Conservation (phyloP, 371 early-diverging fungal genomes). For the Apophysomyces variabilis region DNA sequence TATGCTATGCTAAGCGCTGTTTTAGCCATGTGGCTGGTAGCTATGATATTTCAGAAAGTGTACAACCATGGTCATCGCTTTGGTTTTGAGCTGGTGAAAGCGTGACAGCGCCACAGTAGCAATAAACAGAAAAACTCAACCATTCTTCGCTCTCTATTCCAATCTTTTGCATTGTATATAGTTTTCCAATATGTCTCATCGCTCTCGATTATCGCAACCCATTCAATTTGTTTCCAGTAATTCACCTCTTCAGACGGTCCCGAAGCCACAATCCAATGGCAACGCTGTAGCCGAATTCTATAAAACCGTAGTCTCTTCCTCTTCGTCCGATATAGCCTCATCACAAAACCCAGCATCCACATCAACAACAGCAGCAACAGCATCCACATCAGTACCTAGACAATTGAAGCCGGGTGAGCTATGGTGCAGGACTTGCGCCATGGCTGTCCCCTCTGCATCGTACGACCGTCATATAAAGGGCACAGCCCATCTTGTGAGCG, state of each 20-base stretch:
- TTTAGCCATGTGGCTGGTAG: constrained; percentile 23
- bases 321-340: neutral
- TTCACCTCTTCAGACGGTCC: neutral
- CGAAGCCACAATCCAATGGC: constrained; percentile 5
- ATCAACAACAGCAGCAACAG: neutral
- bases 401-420: neutral
- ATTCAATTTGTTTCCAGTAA: neutral
- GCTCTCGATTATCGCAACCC: neutral
- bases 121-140: neutral
- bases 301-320: neutral
- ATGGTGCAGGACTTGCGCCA: constrained; percentile 34
- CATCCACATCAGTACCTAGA: no score
- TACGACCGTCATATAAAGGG: constrained; percentile 33
- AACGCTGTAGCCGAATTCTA: constrained; percentile 13
- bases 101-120: neutral
- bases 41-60: constrained; percentile 19
- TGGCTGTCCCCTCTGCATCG: constrained; percentile 16
- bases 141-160: no score
- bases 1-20: constrained; percentile 34
- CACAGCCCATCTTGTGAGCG: constrained; percentile 40
- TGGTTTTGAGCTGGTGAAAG: constrained; percentile 27
- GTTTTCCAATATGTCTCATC: neutral
- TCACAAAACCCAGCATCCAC: neutral
- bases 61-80: constrained; percentile 35
- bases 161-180: no score